These are phyloP conservation scores for Geotrichum carabidarum DNA, from an alignment of 1,139 yeast species.

Conservation along the genomic window DNA sequence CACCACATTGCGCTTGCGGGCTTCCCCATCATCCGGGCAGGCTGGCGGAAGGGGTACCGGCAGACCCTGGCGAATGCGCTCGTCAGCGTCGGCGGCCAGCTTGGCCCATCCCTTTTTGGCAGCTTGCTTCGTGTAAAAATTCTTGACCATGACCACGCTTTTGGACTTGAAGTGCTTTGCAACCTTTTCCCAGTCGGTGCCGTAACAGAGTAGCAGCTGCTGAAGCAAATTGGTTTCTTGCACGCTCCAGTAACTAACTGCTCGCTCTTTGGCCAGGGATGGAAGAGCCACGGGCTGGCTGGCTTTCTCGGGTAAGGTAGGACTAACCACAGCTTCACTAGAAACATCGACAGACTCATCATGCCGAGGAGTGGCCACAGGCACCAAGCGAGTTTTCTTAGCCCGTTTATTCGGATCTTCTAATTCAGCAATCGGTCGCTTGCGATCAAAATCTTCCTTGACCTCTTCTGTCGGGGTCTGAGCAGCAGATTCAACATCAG, in stretches of 20 bases:
- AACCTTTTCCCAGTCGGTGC: slow-evolving; percentile 77
- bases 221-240: slow-evolving; percentile 74
- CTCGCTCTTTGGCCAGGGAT: neutral
- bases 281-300: neutral
- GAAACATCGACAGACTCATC: neutral
- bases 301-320: neutral
- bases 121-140: slow-evolving; percentile 69
- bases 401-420: slow-evolving; percentile 1
- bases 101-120: slow-evolving; percentile 58
- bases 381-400: neutral
- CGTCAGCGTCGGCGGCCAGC: slow-evolving; percentile 43
- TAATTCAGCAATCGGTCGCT: slow-evolving; percentile 1
- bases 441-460: slow-evolving; percentile 4
- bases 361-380: neutral
- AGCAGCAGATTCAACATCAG: neutral
- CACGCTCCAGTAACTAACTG: slow-evolving; percentile 77
- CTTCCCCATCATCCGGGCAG: slow-evolving; percentile 15
- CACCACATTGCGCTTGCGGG: neutral
- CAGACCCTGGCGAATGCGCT: slow-evolving; percentile 22
- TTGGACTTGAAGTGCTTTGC: slow-evolving; percentile 69
- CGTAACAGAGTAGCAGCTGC: slow-evolving; percentile 53
- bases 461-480: slow-evolving; percentile 1
- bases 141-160: slow-evolving; percentile 82
- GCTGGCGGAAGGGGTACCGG: slow-evolving; percentile 26
- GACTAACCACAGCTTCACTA: too few relatives aligned